phyloP scores from a whole-genome alignment of 73 alveolate species.

The Stentor roeselii region DNA sequence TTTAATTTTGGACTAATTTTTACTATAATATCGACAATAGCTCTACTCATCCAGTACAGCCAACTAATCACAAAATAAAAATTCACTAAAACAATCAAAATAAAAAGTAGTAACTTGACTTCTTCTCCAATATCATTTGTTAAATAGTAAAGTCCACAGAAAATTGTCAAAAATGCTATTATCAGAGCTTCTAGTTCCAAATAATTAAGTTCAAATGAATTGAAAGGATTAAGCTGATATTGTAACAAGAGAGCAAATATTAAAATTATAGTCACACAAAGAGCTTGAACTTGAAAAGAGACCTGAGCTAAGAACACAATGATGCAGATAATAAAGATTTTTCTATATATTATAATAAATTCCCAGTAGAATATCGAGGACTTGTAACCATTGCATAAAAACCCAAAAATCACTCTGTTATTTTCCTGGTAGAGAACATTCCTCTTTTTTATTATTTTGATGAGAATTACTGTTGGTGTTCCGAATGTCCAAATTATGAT shows the following conservation, averaged over 20 bases:
- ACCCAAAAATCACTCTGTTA: constrained; percentile 29
- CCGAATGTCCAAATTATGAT: constrained; percentile 49
- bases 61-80: background rate
- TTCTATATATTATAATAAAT: constrained; percentile 13
- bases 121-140: background rate
- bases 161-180: constrained; percentile 45
- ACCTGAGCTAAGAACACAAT: constrained; percentile 35
- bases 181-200: background rate
- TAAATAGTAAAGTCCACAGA: constrained; percentile 53
- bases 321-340: constrained; percentile 34
- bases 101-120: background rate
- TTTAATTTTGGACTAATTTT: no score
- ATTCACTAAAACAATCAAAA: background rate
- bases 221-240: background rate
- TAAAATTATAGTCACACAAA: background rate
- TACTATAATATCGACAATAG: no score
- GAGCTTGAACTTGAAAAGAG: background rate
- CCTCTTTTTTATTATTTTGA: constrained; percentile 34
- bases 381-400: constrained; percentile 35
- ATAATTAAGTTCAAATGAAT: background rate
- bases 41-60: no score
- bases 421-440: constrained; percentile 17
- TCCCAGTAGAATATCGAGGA: constrained; percentile 29
- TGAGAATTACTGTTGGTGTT: constrained; percentile 48
- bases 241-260: background rate